Conservation (phyloP, 306 rosid species). For the Castanopsis chinensis region DNA sequence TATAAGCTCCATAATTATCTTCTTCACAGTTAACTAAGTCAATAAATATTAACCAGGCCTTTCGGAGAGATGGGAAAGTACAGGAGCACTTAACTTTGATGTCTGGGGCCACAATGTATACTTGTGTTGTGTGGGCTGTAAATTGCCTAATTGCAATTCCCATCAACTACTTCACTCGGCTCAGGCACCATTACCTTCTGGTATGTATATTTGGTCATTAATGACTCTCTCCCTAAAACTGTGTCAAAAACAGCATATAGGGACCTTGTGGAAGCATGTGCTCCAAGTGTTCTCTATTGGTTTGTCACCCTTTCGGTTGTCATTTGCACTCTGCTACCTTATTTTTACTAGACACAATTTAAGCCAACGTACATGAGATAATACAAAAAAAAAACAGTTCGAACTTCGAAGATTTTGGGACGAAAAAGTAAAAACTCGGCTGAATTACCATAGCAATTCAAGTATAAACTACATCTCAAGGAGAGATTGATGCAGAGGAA, state of each 20-base stretch:
- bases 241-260: conserved; percentile 67
- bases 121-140: conserved; percentile 77
- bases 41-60: conserved; percentile 48
- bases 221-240: conserved; percentile 60
- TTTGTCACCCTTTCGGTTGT: conserved; percentile 61
- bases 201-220: conserved; percentile 61
- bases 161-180: conserved; percentile 90
- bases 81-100: conserved; percentile 41
- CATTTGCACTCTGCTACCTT: conserved; percentile 64
- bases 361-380: conserved; percentile 75
- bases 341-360: conserved; percentile 64
- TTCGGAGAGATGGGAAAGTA: conserved; percentile 61
- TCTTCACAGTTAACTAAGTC: conserved; percentile 47
- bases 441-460: conserved; percentile 35
- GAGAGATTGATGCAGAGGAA: conserved; percentile 56
- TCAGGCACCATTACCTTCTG: conserved; percentile 70
- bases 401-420: conserved; percentile 21
- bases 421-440: conserved; percentile 22
- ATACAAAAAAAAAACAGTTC: conserved; percentile 49
- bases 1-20: conserved; percentile 64
- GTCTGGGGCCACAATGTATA: conserved; percentile 72
- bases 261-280: conserved; percentile 76
- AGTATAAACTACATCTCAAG: conserved; percentile 42
- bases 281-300: conserved; percentile 70
- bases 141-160: conserved; percentile 87